Evolutionary conservation across 2,329 filamentous ascomycete genomes (phyloP).

Genomic region (Aspergillus tubingensis): DNA sequence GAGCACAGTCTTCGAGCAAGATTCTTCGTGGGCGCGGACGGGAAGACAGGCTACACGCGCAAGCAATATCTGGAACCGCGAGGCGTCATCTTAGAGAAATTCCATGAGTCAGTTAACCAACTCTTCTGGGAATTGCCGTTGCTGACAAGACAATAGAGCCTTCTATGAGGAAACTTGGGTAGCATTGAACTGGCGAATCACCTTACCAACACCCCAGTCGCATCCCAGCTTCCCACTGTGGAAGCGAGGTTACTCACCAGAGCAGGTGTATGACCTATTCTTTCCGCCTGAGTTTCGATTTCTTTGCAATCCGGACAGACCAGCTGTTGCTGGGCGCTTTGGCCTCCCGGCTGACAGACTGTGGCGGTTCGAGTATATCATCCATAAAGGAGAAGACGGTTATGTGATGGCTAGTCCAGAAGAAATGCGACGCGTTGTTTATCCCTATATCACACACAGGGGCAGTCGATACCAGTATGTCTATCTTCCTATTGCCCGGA

Average conservation of each 20-base stretch:
- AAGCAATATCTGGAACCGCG: constrained; percentile 50
- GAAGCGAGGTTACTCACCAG: constrained; percentile 48
- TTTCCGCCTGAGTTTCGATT: constrained; percentile 51
- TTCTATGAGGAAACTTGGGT: constrained; percentile 46
- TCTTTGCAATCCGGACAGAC: constrained; percentile 44
- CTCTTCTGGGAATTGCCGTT: background rate
- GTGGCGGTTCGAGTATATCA: constrained; percentile 41
- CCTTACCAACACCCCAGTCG: constrained; percentile 46
- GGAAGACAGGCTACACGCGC: constrained; percentile 50
- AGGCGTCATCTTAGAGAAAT: constrained; percentile 41
- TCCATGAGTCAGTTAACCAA: constrained; percentile 17
- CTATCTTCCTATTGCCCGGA: background rate
- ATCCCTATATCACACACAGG: constrained; percentile 32
- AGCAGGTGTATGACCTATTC: constrained; percentile 52
- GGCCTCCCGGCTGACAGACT: constrained; percentile 44
- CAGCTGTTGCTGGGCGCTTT: constrained; percentile 50
- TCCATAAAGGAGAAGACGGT: constrained; percentile 33
- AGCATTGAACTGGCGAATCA: constrained; percentile 50
- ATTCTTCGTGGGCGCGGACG: constrained; percentile 50
- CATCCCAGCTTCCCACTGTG: constrained; percentile 55
- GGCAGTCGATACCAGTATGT: constrained; percentile 18
- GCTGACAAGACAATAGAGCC: constrained; percentile 12
- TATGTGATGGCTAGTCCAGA: constrained; percentile 34
- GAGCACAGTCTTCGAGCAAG: constrained; percentile 20
- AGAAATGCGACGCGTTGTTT: constrained; percentile 27